phyloP scores from a whole-genome alignment of 106 monocot species.

The Dendrobium officinale region DNA sequence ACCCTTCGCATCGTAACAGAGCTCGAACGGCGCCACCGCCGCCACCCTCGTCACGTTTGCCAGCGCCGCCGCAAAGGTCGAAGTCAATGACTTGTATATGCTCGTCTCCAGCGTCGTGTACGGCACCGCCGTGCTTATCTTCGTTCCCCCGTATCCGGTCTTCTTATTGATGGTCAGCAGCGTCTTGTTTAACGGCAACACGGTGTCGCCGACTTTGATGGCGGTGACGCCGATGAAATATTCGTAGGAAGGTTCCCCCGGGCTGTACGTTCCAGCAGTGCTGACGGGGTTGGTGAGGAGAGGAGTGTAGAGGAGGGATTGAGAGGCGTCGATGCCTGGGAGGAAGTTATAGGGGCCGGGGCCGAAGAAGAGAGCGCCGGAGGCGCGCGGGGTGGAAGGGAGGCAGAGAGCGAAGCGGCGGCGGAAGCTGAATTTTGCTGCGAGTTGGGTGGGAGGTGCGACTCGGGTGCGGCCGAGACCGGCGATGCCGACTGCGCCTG shows the following conservation, averaged over 20 bases:
- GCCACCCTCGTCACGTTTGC: slow-evolving; percentile 7
- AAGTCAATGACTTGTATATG: slow-evolving; percentile 39
- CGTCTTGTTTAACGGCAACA: slow-evolving; percentile 23
- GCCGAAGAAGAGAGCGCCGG: slow-evolving; percentile 68
- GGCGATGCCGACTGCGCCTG: slow-evolving; percentile 29
- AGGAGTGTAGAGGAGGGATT: slow-evolving; percentile 50
- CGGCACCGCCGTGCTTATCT: slow-evolving; percentile 50
- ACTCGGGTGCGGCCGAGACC: slow-evolving; percentile 38
- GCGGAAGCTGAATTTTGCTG: slow-evolving; percentile 32
- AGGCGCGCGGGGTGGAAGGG: slow-evolving; percentile 5
- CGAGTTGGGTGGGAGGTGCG: slow-evolving; percentile 40
- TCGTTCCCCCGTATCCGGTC: slow-evolving; percentile 51
- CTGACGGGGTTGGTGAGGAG: slow-evolving; percentile 62
- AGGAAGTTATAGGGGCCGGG: slow-evolving; percentile 48
- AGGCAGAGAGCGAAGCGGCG: slow-evolving; percentile 65
- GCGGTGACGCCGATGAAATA: slow-evolving; percentile 59
- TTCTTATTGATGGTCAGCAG: slow-evolving; percentile 38
- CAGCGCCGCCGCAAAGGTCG: slow-evolving; percentile 18
- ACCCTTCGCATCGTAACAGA: slow-evolving; percentile 27
- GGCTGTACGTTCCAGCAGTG: slow-evolving; percentile 28
- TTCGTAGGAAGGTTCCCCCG: slow-evolving; percentile 52
- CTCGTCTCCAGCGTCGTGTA: slow-evolving; percentile 47
- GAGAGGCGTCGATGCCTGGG: slow-evolving; percentile 34
- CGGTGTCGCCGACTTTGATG: slow-evolving; percentile 37
- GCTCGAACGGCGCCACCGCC: slow-evolving; percentile 38